Base-by-base conservation (phyloP, 2,329 filamentous ascomycete genomes). In the Knoxdaviesia capensis region DNA sequence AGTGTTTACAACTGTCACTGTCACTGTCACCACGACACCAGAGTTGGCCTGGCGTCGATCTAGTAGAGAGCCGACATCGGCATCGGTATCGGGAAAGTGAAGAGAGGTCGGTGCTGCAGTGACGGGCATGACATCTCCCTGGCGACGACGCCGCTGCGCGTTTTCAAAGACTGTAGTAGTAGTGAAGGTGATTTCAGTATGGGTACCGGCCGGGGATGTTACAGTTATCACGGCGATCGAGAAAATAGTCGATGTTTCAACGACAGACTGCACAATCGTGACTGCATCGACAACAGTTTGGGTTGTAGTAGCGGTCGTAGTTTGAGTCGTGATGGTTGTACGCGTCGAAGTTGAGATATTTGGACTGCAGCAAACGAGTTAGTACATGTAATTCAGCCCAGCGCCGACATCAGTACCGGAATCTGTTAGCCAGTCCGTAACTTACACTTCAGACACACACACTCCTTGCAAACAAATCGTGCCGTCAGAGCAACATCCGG, bases 391-490 rank as follows among this genome's bases (percentile, higher is more conserved):
- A 41, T 6, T 11, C 33, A 7, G 6, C 7, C 32, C 9, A 34
- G 10, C 5, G 5, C 6, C 4, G 6, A 9, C 11, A 36, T 36
- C 28, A 5, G 9, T 10, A 7, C 32, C 7, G 7, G 33, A 7
- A 7, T 31, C 30, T n/a, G 6, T 6, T 9, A 11, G 36, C n/a
- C 10, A 34, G 34, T 1, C 28, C 31, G 6, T 8, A 28, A 38
- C 41, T 39, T 43, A 43, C 46, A 48, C 32, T 43, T 42, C 4
- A 43, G 44, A 9, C 30, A 33, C 9, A 39, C 31, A 34, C 46
- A 48, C 41, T 40, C 40, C 37, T 46, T 38, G 6, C 44, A 44
- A 10, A 41, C 33, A 3, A 6, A 3, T 20, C 20, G 3, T 20
- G 20, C 20, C 20, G 20, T 20, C 20, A 20, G 20, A 20, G 20